Base-by-base conservation (phyloP, 805 yeast species). In the Candida palmyrensis region DNA sequence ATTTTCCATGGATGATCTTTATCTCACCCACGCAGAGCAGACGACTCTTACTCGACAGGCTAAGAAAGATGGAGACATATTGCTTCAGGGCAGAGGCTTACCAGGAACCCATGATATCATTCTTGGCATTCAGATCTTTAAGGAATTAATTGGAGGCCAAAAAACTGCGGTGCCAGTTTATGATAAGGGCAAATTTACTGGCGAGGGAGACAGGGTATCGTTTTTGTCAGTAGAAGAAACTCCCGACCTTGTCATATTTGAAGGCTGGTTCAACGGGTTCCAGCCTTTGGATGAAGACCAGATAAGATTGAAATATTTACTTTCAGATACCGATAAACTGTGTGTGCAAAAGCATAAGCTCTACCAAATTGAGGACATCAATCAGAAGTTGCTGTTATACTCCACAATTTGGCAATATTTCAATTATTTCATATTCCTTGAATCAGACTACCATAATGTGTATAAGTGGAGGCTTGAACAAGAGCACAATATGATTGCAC, bases 251-350 rank as follows among this genome's bases (percentile, higher is more conserved):
- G 69, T 90, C 3, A 55, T 90, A 2, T 66, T 92, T 25, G 98
- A 90, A 58, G 98, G 97, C 4, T 90, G 98, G 98, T 87, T 89
- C 60, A 71, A 77, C 16, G 97, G 97, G 1, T 90, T 77, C 51
- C 41, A 51, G 30, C 51, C 66, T 13, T 36, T 62, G 12, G 53
- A 47, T 15, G 35, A 28, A 3, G 49, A 46, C 7, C 41, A 43
- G 32, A 32, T 64, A 7, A 37, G 48, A 13, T 10, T 47, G 5
- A 41, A 30, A 13, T 53, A 50, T 39, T 11, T 53, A 24, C 33
- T 49, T 4, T 18, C 45, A 5, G 12, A 13, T 4, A 13, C 15
- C 4, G 11, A n/a, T 7, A 10, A 16, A 17, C 18, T 29, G 6
- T 11, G 22, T 4, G 42, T 58, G 14, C 48, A 48, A 22, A 37